A percentile compares a stretch with the other conserved stretches of the same genome.
These are phyloP conservation scores for Penicillium desertorum DNA, from an alignment of 495 filamentous ascomycete species.

Conservation along the genomic window DNA sequence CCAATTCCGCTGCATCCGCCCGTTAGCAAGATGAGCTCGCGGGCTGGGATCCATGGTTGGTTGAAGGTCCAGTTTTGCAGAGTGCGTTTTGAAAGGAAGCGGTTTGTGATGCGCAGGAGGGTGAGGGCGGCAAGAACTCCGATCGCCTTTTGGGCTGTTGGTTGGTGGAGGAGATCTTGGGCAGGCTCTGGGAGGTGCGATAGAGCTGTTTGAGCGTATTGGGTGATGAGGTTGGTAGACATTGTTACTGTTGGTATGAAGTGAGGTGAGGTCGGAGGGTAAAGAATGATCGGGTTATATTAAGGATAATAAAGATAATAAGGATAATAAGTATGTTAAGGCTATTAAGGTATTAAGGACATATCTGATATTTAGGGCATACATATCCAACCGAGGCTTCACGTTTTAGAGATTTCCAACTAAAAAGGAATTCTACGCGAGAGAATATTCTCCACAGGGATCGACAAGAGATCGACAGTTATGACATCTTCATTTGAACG, in stretches of 20 bases:
- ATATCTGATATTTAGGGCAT: background rate
- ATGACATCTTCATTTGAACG: background rate
- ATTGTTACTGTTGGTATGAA: background rate
- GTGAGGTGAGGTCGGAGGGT: background rate
- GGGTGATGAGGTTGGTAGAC: slow-evolving; percentile 22
- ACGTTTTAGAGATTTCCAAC: background rate
- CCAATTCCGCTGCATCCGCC: slow-evolving; percentile 61
- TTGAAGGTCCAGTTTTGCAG: slow-evolving; percentile 52
- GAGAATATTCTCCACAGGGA: background rate
- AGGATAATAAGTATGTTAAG: background rate
- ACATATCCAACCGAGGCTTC: background rate
- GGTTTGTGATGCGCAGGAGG: slow-evolving; percentile 43
- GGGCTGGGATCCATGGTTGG: slow-evolving; percentile 41
- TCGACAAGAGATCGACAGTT: background rate
- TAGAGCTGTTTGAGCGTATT: slow-evolving; percentile 34
- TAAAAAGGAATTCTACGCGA: background rate
- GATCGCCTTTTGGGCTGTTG: slow-evolving; percentile 33
- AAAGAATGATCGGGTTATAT: background rate
- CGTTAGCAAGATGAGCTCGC: slow-evolving; percentile 58
- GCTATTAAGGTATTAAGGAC: background rate
- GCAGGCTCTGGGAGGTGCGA: slow-evolving; percentile 29
- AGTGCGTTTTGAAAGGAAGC: slow-evolving; percentile 39
- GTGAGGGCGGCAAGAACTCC: slow-evolving; percentile 35
- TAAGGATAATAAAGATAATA: background rate
- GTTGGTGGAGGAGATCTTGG: slow-evolving; percentile 30